Conservation (phyloP, 1,284 basidiomycete species). For the Pyrrhoderma lamaoense region DNA sequence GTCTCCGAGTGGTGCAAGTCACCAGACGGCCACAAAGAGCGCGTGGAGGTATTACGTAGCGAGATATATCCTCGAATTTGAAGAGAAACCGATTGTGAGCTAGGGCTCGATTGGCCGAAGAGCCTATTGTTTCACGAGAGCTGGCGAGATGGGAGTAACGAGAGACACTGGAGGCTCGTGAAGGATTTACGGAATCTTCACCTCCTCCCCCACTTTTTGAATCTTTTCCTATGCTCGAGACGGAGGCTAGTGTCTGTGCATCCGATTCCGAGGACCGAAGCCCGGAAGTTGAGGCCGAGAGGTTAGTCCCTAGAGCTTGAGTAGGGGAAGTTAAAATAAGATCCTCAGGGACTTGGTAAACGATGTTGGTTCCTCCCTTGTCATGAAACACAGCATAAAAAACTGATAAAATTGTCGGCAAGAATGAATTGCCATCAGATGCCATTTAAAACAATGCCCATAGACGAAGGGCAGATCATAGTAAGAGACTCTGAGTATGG, state of each 20-base stretch:
- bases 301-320: conserved; percentile 2
- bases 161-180: conserved; percentile 16
- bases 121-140: conserved; percentile 14
- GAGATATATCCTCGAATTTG: conserved; percentile 86
- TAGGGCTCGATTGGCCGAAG: conserved; percentile 31
- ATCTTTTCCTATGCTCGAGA: conserved; percentile 23
- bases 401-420: conserved; percentile 76
- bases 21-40: conserved; percentile 86
- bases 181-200: conserved; percentile 3
- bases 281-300: conserved; percentile 32
- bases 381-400: conserved; percentile 87
- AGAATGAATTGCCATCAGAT: conserved; percentile 55
- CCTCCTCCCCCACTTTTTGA: not conserved
- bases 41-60: conserved; percentile 89
- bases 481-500: too few relatives aligned
- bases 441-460: too few relatives aligned
- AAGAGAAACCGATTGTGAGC: conserved; percentile 59
- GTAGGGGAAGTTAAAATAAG: conserved; percentile 43
- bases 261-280: conserved; percentile 39
- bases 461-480: too few relatives aligned
- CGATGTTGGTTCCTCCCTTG: conserved; percentile 74
- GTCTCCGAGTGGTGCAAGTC: conserved; percentile 62
- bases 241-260: conserved; percentile 8
- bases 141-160: conserved; percentile 11
- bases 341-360: conserved; percentile 86